phyloP scores from a whole-genome alignment of 371 early-diverging fungal genomes.

The Mortierella polycephala region DNA sequence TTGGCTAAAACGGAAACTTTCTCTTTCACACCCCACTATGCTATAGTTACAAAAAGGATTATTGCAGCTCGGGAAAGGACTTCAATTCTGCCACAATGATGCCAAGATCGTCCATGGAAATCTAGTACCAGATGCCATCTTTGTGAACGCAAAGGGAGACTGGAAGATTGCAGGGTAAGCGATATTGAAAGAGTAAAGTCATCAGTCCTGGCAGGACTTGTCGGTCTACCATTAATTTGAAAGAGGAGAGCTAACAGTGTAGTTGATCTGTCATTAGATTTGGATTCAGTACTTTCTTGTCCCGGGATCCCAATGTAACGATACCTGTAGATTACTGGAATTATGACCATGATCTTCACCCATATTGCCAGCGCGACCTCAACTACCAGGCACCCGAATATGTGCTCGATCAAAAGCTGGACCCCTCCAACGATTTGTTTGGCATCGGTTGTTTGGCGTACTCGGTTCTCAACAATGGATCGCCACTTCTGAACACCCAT shows the following conservation, averaged over 20 bases:
- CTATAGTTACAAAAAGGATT: slow-evolving; percentile 86
- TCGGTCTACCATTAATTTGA: not conserved
- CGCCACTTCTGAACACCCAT: slow-evolving; percentile 69
- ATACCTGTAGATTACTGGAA: slow-evolving; percentile 59
- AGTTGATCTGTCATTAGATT: slow-evolving; percentile 53
- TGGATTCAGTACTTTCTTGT: slow-evolving; percentile 73
- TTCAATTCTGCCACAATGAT: slow-evolving; percentile 76
- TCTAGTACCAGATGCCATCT: slow-evolving; percentile 79
- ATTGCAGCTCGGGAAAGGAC: slow-evolving; percentile 80
- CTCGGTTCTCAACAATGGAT: slow-evolving; percentile 79
- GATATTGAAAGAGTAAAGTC: not conserved
- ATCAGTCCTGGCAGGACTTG: not conserved
- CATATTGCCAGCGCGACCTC: slow-evolving; percentile 73
- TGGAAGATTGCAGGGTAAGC: slow-evolving; percentile 90
- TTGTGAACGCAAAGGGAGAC: slow-evolving; percentile 86
- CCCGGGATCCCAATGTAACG: slow-evolving; percentile 56
- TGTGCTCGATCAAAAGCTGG: slow-evolving; percentile 66
- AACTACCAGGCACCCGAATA: slow-evolving; percentile 87
- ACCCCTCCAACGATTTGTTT: slow-evolving; percentile 80
- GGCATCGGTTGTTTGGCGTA: slow-evolving; percentile 85
- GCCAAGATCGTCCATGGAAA: slow-evolving; percentile 84
- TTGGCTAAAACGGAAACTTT: not conserved
- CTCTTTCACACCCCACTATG: no score
- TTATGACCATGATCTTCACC: slow-evolving; percentile 71
- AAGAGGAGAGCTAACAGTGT: no score